Conservation (phyloP, 2,329 filamentous ascomycete species). For the Botrytis cinerea region DNA sequence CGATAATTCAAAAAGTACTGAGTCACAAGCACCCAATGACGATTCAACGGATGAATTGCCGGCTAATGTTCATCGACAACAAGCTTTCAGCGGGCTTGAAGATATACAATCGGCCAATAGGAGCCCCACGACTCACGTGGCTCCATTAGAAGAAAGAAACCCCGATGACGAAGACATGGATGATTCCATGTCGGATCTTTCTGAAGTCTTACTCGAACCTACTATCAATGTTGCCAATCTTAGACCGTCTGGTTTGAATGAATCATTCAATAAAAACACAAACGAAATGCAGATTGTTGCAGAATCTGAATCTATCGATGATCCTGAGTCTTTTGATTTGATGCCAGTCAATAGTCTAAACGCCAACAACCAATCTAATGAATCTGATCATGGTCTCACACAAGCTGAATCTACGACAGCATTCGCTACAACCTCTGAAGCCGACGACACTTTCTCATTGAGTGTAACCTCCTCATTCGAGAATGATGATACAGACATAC, state of each 20-base stretch:
- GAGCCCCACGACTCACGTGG: constrained; percentile 1
- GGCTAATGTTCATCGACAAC: background rate
- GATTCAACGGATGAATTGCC: background rate
- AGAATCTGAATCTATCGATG: constrained; percentile 23
- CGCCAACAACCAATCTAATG: background rate
- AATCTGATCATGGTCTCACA: background rate
- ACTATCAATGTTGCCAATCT: constrained; percentile 10
- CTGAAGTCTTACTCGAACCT: constrained; percentile 18
- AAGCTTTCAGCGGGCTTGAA: background rate
- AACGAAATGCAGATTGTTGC: background rate
- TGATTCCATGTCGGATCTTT: constrained; percentile 12
- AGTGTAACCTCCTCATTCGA: constrained; percentile 28
- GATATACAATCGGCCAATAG: background rate
- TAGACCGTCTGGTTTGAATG: background rate
- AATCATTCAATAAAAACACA: background rate
- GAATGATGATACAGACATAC: constrained; percentile 43
- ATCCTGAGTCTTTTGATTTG: constrained; percentile 28
- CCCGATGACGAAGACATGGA: constrained; percentile 16
- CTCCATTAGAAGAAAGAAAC: background rate
- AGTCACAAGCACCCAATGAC: background rate
- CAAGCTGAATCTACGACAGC: constrained; percentile 25
- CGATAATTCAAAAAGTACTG: background rate
- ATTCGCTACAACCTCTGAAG: constrained; percentile 26
- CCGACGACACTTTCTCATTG: constrained; percentile 25
- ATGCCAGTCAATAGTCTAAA: constrained; percentile 22